Conservation (phyloP, 306 rosid species). For the Citrullus colocynthis region DNA sequence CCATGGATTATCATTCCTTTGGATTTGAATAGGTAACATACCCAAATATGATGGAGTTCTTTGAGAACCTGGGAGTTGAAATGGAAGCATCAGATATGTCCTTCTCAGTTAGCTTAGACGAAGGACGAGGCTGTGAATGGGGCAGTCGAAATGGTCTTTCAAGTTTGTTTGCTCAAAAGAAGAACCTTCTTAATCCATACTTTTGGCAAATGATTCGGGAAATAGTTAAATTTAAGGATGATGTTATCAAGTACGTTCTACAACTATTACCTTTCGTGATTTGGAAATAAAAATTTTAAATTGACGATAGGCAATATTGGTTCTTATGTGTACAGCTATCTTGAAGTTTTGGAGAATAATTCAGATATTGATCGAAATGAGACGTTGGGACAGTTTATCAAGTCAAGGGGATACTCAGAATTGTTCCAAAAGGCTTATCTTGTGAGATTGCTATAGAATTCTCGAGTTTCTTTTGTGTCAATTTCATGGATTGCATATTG, state of each 20-base stretch:
- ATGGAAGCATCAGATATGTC: conserved; percentile 89
- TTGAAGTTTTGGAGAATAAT: conserved; percentile 56
- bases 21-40: conserved; percentile 44
- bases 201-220: conserved; percentile 81
- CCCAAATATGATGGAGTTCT: conserved; percentile 87
- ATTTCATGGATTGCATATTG: background rate
- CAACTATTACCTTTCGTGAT: background rate
- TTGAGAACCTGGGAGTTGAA: conserved; percentile 72
- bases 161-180: conserved; percentile 71
- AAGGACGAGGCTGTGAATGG: conserved; percentile 75
- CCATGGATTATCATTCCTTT: background rate
- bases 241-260: conserved; percentile 39
- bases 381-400: conserved; percentile 54
- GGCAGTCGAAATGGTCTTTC: conserved; percentile 73
- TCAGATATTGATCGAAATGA: conserved; percentile 68
- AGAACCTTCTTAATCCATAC: conserved; percentile 46
- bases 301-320: background rate
- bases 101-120: conserved; percentile 62
- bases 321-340: conserved; percentile 35
- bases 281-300: background rate
- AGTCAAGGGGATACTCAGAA: conserved; percentile 66
- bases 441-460: conserved; percentile 25
- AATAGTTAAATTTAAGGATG: conserved; percentile 58
- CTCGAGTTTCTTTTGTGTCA: background rate
- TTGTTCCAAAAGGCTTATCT: conserved; percentile 78